phyloP scores from a whole-genome alignment of 2,329 filamentous ascomycete species.

The Ambrosiella beaveri region DNA sequence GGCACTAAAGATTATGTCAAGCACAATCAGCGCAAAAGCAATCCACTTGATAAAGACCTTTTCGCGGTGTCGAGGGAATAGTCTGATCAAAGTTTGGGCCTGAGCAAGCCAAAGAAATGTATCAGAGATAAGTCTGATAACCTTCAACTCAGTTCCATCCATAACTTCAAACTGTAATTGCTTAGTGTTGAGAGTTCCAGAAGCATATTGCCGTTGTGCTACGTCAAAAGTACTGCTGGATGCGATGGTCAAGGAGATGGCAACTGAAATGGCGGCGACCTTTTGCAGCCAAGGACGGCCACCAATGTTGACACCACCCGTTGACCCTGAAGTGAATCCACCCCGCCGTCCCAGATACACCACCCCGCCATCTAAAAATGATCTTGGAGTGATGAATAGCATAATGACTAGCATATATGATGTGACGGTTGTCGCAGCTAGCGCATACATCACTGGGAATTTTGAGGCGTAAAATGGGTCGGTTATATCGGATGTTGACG shows the following conservation, averaged over 20 bases:
- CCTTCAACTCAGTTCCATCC: slow-evolving; percentile 67
- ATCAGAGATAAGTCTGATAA: slow-evolving; percentile 84
- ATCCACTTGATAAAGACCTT: slow-evolving; percentile 99
- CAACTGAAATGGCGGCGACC: slow-evolving; percentile 54
- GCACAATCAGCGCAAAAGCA: slow-evolving; percentile 77
- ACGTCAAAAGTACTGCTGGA: slow-evolving; percentile 81
- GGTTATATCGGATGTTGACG: slow-evolving; percentile 43
- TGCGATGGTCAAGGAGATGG: slow-evolving; percentile 81
- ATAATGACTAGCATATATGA: slow-evolving; percentile 87
- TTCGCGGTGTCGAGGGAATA: slow-evolving; percentile 92
- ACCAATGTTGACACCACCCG: slow-evolving; percentile 66
- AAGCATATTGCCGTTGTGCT: slow-evolving; percentile 62
- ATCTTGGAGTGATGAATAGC: slow-evolving; percentile 85
- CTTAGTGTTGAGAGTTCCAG: slow-evolving; percentile 63
- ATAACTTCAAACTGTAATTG: slow-evolving; percentile 64
- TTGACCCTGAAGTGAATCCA: slow-evolving; percentile 71
- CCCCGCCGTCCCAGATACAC: slow-evolving; percentile 67
- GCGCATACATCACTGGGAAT: slow-evolving; percentile 82
- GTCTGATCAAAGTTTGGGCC: slow-evolving; percentile 84
- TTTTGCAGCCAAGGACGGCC: slow-evolving; percentile 89
- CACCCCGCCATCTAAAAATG: slow-evolving; percentile 72
- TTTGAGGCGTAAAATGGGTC: slow-evolving; percentile 91
- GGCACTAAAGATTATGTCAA: slow-evolving; percentile 80
- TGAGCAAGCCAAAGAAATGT: slow-evolving; percentile 96
- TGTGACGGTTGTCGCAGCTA: slow-evolving; percentile 78